Evolutionary conservation across 768 basidiomycete species (phyloP), one percentile per base, ranked within the genome.

Genomic region (Rhodotorula paludigena): DNA sequence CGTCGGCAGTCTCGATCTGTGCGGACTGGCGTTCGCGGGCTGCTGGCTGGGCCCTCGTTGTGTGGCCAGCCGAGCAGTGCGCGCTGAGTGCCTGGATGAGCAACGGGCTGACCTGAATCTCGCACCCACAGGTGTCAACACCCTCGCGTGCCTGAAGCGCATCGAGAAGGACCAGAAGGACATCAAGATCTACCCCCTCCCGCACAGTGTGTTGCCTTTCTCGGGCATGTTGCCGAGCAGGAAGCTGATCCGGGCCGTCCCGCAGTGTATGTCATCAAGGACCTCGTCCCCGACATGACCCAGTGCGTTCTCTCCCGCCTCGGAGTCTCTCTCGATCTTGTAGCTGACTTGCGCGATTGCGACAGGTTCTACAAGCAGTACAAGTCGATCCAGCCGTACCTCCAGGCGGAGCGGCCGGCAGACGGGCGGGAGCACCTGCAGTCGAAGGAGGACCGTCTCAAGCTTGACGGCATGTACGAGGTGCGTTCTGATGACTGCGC

Each of bases 251-350:
- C 44, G 63, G 55, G 53, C 53, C 72, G 41, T 51, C 60, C 14
- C 30, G 9, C 78, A 94, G 93, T 96, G 93, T 96, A 94, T 81
- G 84, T 97, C 77, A 92, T 98, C 80, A 97, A 98, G 83, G 96
- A 99, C 81, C 87, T 99, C 76, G 93, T 99, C 5, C 90, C 82
- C 61, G 81, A 81, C 75, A 77, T 82, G 68, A 80, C 80, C 63
- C 72, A 57, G 78, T 79, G 71, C 76, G 77, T 67, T 36, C 69
- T 12, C 16, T 35, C 48, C 33, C 47, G 21, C 10, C 38, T 57
- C 63, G n/a, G 12, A 6, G 21, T 23, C 21, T 14, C 10, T 53
- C 36, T 38, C 57, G n/a, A 10, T 18, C 23, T 48, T 28, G 14
- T 8, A 21, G 49, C 89, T 28, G 88, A 90, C 81, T 89, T 73